Evolutionary conservation across 805 yeast species (phyloP).

Genomic region (Lachancea quebecensis): DNA sequence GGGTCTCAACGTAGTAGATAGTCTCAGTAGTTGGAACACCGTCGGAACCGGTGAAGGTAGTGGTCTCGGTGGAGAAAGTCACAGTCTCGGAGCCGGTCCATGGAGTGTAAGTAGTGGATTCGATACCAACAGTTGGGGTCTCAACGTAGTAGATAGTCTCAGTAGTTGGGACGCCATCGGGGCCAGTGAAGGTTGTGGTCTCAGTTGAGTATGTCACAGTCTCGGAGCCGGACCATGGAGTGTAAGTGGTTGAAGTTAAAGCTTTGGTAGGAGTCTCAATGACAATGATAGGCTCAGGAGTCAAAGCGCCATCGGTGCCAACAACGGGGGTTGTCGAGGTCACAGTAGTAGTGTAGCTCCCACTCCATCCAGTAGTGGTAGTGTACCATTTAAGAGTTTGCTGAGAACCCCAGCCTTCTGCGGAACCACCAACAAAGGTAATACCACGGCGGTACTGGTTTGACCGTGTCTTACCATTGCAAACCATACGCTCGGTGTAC

Average conservation of each 20-base stretch:
- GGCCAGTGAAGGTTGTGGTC: constrained; percentile 6
- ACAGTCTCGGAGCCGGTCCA: constrained; percentile 10
- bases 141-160: constrained; percentile 13
- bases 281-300: neutral
- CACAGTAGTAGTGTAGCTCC: neutral
- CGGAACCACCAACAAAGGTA: constrained; percentile 2
- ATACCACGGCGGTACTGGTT: neutral
- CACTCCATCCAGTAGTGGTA: constrained; percentile 9
- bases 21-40: constrained; percentile 11
- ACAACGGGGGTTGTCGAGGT: neutral
- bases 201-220: constrained; percentile 11
- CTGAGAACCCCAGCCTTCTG: constrained; percentile 1
- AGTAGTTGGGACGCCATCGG: constrained; percentile 10
- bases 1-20: constrained; percentile 13
- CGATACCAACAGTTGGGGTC: constrained; percentile 12
- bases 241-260: neutral
- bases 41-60: constrained; percentile 9
- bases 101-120: constrained; percentile 12
- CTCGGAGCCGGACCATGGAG: constrained; percentile 4
- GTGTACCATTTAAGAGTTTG: constrained; percentile 2
- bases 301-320: neutral
- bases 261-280: constrained; percentile 1
- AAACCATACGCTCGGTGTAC: neutral
- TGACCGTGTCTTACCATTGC: neutral
- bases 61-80: neutral